Base-by-base conservation (phyloP, 2,329 filamentous ascomycete species). In the Verticillium nonalfalfae region DNA sequence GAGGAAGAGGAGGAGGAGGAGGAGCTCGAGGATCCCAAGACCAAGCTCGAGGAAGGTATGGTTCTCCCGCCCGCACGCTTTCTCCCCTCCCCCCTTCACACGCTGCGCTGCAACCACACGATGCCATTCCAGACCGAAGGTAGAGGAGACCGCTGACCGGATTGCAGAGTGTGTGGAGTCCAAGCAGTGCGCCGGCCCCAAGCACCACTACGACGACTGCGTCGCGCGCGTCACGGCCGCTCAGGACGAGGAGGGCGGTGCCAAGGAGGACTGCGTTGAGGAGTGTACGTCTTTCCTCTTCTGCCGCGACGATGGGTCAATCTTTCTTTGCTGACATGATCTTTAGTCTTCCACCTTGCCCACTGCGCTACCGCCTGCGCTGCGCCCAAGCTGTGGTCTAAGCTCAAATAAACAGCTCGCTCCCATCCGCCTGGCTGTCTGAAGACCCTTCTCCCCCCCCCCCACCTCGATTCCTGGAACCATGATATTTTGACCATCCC, bases 161-260 rank as follows among this genome's bases (percentile, higher is more conserved):
- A 56, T n/a, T 35, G 69, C 78, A 98, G 95, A 97, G 74, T 99
- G 95, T 86, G 86, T 86, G 78, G 87, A 94, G 77, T 93, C 93
- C 67, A 85, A 89, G 77, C 82, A 90, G 78, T 99, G 95, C 81
- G 84, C 89, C 65, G 88, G 90, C 63, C 85, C 86, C 74, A 99
- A 98, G 88, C 94, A 98, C 85, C 95, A 99, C 85, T 98, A 90
- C 77, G 94, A 98, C 68, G 92, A 97, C 81, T 99, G 95, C 78
- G 93, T 94, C 70, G 93, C 97, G 86, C 93, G 95, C 72, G 95
- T 99, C 70, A 91, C 88, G 64, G 73, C 73, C 63, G 75, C 78
- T 68, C 71, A 82, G 70, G 86, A 92, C 72, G 85, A 89, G 69
- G 85, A 89, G 67, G 87, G 89, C 70, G 88, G 82, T 61, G 81